phyloP scores from a whole-genome alignment of 208 protist genomes.

The Trypanosoma lewisi region DNA sequence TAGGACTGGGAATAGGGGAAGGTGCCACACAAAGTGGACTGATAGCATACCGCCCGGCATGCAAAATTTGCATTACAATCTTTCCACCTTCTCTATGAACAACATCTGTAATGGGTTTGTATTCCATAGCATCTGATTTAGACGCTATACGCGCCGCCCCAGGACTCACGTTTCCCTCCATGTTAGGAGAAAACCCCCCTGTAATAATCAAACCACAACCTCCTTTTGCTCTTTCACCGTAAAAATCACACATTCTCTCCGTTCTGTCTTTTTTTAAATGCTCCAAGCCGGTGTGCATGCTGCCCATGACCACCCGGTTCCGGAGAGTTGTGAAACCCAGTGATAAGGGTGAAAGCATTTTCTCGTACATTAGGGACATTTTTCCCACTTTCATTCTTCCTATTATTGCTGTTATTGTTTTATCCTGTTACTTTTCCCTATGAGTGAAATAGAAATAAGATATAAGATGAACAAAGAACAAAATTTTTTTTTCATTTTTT shows the following conservation, averaged over 20 bases:
- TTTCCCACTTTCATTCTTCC: background rate
- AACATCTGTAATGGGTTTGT: conserved; percentile 60
- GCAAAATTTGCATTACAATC: conserved; percentile 87
- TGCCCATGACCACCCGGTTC: conserved; percentile 88
- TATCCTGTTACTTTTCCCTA: background rate
- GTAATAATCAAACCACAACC: conserved; percentile 75
- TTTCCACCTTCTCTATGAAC: conserved; percentile 73
- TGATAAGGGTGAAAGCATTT: conserved; percentile 59
- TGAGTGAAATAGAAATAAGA: background rate
- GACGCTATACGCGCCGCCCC: conserved; percentile 48
- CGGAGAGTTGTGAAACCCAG: conserved; percentile 72
- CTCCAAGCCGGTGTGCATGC: conserved; percentile 84
- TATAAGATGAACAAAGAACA: no score
- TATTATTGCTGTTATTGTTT: conserved; percentile 3
- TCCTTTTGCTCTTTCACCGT: conserved; percentile 57
- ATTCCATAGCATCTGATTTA: conserved; percentile 34
- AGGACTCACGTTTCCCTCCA: conserved; percentile 46
- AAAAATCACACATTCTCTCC: conserved; percentile 46
- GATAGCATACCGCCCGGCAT: conserved; percentile 68
- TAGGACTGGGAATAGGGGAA: conserved; percentile 56
- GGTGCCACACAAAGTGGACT: conserved; percentile 55
- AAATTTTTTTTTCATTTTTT: no score
- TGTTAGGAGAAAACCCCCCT: conserved; percentile 72
- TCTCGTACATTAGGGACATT: conserved; percentile 22
- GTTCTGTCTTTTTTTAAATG: conserved; percentile 13